phyloP scores from a whole-genome alignment of 2,329 filamentous ascomycete species.

The Lecanicillium sp. region DNA sequence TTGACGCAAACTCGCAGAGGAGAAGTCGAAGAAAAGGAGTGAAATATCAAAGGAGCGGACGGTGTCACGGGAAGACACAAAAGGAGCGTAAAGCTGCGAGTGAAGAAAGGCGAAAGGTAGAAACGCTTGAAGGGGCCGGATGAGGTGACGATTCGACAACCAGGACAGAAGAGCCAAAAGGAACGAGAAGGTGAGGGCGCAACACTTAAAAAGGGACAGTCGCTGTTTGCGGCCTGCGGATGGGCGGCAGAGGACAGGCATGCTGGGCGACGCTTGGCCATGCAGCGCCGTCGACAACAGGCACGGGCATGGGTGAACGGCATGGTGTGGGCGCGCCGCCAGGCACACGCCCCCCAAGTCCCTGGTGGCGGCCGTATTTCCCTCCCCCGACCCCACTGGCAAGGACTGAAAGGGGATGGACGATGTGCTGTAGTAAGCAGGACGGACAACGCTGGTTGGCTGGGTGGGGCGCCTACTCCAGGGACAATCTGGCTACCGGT shows the following conservation, averaged over 20 bases:
- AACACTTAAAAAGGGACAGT: neutral
- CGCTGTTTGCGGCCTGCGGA: neutral
- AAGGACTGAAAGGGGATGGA: too few relatives aligned
- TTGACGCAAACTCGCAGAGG: constrained; percentile 3
- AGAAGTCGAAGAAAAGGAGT: constrained; percentile 8
- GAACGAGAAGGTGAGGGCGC: constrained; percentile 5
- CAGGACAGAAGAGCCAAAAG: constrained; percentile 2
- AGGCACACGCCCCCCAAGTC: too few relatives aligned
- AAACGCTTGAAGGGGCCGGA: constrained; percentile 3
- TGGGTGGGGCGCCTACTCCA: too few relatives aligned
- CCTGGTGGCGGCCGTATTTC: too few relatives aligned
- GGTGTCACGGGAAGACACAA: constrained; percentile 11
- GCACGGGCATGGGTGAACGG: neutral
- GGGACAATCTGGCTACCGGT: too few relatives aligned
- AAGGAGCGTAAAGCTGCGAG: constrained; percentile 8
- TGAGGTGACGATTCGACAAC: constrained; percentile 6
- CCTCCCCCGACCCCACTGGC: too few relatives aligned
- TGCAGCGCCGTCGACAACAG: neutral
- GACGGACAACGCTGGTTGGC: too few relatives aligned
- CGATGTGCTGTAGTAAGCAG: too few relatives aligned
- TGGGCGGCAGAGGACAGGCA: too few relatives aligned
- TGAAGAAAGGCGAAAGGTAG: constrained; percentile 2
- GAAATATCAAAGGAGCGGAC: constrained; percentile 12
- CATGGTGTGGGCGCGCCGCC: neutral
- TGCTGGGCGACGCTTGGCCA: too few relatives aligned